These are phyloP conservation scores for Fusarium nurragi DNA, from an alignment of 2,329 filamentous ascomycete genomes.

Conservation along the genomic window DNA sequence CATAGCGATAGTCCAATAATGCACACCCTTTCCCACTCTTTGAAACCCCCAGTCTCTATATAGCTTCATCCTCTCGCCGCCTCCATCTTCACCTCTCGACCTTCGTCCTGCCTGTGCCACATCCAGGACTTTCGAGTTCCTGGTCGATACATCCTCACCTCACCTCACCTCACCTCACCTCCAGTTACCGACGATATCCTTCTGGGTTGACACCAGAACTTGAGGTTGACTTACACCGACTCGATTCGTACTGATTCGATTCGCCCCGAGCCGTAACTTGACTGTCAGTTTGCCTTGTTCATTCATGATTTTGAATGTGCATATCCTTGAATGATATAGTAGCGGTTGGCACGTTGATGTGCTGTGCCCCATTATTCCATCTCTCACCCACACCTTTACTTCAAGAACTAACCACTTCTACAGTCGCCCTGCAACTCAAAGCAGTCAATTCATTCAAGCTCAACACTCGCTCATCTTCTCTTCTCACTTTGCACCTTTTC, in stretches of 20 bases:
- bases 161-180: background rate
- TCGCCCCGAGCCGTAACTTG: constrained; percentile 8
- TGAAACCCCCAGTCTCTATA: constrained; percentile 43
- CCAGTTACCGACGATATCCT: background rate
- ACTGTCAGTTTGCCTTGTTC: constrained; percentile 31
- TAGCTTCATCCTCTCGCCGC: constrained; percentile 42
- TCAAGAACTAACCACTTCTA: constrained; percentile 9
- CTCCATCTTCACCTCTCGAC: constrained; percentile 16
- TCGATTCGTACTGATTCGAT: constrained; percentile 3
- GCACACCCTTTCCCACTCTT: constrained; percentile 28
- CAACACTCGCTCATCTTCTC: constrained; percentile 12
- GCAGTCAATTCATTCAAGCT: constrained; percentile 2
- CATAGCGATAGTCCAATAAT: background rate
- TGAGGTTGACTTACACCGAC: constrained; percentile 4
- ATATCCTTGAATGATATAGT: constrained; percentile 8
- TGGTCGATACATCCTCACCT: constrained; percentile 34
- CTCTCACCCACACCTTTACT: background rate
- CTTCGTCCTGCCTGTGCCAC: constrained; percentile 34
- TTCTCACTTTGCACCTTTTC: constrained; percentile 6
- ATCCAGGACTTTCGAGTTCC: constrained; percentile 41
- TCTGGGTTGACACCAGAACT: constrained; percentile 9
- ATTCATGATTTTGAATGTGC: background rate
- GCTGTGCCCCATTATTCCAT: background rate
- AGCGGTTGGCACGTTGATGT: background rate
- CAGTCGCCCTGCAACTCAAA: constrained; percentile 4